Evolutionary conservation across 2,329 filamentous ascomycete species (phyloP).

Genomic region (Aureobasidium vineae): DNA sequence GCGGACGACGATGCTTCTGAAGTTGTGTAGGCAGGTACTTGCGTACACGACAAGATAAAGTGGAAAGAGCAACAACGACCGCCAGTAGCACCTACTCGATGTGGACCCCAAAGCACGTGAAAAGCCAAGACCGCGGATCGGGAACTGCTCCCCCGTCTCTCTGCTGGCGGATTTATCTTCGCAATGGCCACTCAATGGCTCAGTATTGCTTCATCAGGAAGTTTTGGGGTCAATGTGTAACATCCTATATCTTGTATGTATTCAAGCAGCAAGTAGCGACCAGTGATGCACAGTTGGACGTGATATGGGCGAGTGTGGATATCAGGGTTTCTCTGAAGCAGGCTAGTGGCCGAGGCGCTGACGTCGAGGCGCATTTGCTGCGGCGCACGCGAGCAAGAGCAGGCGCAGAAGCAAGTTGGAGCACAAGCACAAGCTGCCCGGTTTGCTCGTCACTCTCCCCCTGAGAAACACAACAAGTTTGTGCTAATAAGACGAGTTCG

Average conservation of each 20-base stretch:
- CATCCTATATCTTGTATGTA: neutral
- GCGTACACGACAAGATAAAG: neutral
- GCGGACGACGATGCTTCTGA: neutral
- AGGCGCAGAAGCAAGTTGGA: constrained; percentile 15
- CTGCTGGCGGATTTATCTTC: neutral
- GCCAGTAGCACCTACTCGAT: neutral
- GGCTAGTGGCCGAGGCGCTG: neutral
- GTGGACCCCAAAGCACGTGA: neutral
- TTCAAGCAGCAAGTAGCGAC: neutral
- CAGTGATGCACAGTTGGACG: neutral
- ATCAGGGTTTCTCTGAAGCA: neutral
- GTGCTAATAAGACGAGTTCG: neutral
- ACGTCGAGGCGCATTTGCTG: neutral
- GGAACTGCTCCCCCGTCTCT: neutral
- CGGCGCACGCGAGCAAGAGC: constrained; percentile 18
- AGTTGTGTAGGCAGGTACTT: neutral
- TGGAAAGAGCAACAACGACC: constrained; percentile 3
- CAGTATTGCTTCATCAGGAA: too few species aligned
- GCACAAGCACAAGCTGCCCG: constrained; percentile 19
- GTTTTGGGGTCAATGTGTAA: too few species aligned
- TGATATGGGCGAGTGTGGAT: neutral
- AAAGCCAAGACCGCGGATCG: neutral
- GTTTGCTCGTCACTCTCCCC: constrained; percentile 6
- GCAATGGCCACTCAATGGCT: neutral
- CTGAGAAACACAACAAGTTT: neutral